Evolutionary conservation across 2,329 filamentous ascomycete genomes (phyloP).

Genomic region (Sporothrix curviconia): DNA sequence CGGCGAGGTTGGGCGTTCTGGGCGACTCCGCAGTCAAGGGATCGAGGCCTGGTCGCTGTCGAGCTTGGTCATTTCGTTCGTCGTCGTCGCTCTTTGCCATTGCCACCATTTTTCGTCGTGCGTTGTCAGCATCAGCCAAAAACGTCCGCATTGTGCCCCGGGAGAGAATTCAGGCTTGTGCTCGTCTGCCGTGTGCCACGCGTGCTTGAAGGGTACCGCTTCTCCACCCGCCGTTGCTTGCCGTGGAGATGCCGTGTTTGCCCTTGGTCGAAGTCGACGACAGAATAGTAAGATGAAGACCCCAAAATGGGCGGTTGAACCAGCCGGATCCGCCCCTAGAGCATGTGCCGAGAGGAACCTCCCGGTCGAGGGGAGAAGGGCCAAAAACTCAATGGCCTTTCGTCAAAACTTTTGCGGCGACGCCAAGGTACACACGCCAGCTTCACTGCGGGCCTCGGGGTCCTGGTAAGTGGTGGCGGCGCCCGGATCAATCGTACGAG

Average conservation of each 20-base stretch:
- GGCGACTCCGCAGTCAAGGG: constrained; percentile 54
- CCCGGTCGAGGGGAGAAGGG: constrained; percentile 66
- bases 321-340: constrained; percentile 13
- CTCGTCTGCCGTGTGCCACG: not conserved
- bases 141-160: constrained; percentile 5
- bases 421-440: constrained; percentile 76
- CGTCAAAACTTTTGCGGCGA: constrained; percentile 93
- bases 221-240: too few species aligned
- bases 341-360: constrained; percentile 29
- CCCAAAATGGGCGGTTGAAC: constrained; percentile 17
- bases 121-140: constrained; percentile 9
- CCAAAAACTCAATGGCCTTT: constrained; percentile 91
- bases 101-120: constrained; percentile 10
- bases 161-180: too few species aligned
- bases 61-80: constrained; percentile 44
- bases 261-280: not conserved
- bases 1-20: constrained; percentile 46
- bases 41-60: constrained; percentile 51
- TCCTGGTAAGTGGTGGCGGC: constrained; percentile 91
- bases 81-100: constrained; percentile 29
- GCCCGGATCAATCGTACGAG: constrained; percentile 57
- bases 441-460: constrained; percentile 78
- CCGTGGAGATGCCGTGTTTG: not conserved
- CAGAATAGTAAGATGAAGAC: not conserved
- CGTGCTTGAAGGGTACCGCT: not conserved